Evolutionary conservation across 2,329 filamentous ascomycete genomes (phyloP).

Genomic region (Orbilia javanica): DNA sequence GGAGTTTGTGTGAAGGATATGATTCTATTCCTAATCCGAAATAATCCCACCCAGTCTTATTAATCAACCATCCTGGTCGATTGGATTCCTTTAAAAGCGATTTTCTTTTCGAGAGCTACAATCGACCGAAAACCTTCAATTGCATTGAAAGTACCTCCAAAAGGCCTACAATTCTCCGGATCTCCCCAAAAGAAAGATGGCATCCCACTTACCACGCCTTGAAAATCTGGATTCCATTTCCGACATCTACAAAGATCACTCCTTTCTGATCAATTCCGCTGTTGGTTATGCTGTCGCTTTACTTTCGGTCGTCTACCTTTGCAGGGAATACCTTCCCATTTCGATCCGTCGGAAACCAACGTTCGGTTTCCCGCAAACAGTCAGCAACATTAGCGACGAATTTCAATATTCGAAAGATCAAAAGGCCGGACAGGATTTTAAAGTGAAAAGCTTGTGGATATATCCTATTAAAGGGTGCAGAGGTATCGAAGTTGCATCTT

Average conservation of each 20-base stretch:
- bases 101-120: not conserved
- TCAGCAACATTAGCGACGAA: slow-evolving; percentile 72
- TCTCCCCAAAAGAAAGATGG: slow-evolving; percentile 18
- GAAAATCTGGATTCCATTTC: slow-evolving; percentile 41
- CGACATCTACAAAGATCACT: slow-evolving; percentile 41
- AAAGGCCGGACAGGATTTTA: slow-evolving; percentile 65
- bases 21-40: slow-evolving; percentile 20
- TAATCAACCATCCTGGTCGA: slow-evolving; percentile 11
- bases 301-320: slow-evolving; percentile 29
- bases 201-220: slow-evolving; percentile 39
- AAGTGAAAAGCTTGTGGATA: slow-evolving; percentile 78
- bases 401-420: slow-evolving; percentile 67
- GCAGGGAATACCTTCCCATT: slow-evolving; percentile 46
- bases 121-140: not conserved
- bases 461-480: slow-evolving; percentile 87
- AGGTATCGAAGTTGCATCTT: slow-evolving; percentile 79
- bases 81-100: slow-evolving; percentile 8
- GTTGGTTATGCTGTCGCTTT: slow-evolving; percentile 39
- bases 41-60: slow-evolving; percentile 3
- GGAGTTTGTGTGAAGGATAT: slow-evolving; percentile 17
- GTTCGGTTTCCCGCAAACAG: slow-evolving; percentile 36
- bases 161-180: not conserved
- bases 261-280: slow-evolving; percentile 28
- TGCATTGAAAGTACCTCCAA: not conserved
- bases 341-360: slow-evolving; percentile 25